Percentiles rank a stretch among this genome's conserved stretches.
These are phyloP conservation scores for Leptomonas seymouri DNA, from an alignment of 208 protist species.

Conservation along the genomic window DNA sequence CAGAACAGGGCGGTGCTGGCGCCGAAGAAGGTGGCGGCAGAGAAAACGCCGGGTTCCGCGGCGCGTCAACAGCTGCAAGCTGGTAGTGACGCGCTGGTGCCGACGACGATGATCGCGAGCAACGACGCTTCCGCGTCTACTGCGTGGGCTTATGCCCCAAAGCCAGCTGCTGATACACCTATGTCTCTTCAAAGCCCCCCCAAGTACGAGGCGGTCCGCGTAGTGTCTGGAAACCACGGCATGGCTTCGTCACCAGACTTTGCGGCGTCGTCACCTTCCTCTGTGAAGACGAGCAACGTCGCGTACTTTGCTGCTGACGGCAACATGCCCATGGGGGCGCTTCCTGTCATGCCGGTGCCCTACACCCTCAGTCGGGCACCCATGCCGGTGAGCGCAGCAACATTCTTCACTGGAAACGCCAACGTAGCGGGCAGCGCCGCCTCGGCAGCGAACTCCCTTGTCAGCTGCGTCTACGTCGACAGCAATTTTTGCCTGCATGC, in stretches of 20 bases:
- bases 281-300: not conserved
- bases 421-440: not conserved
- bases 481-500: constrained; percentile 11
- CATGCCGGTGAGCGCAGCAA: not conserved
- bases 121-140: constrained; percentile 3
- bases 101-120: constrained; percentile 9
- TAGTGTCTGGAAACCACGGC: not conserved
- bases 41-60: not conserved
- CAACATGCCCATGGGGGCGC: not conserved
- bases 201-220: constrained; percentile 7
- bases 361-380: not conserved
- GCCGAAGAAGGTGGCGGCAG: not conserved
- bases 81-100: not conserved
- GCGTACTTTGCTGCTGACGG: not conserved
- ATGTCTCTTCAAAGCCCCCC: constrained; percentile 1
- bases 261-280: not conserved
- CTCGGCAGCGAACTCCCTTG: constrained; percentile 7
- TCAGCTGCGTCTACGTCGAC: constrained; percentile 26
- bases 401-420: not conserved
- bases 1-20: not conserved
- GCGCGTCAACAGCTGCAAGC: not conserved
- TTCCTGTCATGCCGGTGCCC: not conserved
- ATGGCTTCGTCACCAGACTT: not conserved
- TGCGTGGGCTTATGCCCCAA: constrained; percentile 11
- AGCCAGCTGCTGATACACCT: not conserved